These are phyloP conservation scores for Hsuehochloa calcarea DNA, from an alignment of 176 grass and related monocot species.

Conservation along the genomic window DNA sequence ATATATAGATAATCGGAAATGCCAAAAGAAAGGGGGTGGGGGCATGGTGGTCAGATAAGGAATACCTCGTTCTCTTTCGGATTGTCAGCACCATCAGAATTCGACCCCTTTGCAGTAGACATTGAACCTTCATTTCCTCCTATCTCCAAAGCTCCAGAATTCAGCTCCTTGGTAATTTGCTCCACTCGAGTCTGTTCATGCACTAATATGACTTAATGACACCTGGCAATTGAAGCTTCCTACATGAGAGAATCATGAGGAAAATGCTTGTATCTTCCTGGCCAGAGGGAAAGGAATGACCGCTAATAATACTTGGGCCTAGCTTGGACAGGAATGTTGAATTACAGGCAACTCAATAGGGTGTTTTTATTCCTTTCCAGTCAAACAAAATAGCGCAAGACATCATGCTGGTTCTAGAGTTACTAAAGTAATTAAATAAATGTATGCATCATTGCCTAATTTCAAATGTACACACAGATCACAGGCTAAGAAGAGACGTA, in stretches of 20 bases:
- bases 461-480: conserved; percentile 19
- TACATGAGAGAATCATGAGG: conserved; percentile 57
- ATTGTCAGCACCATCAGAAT: conserved; percentile 34
- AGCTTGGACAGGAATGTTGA: background rate
- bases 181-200: conserved; percentile 85
- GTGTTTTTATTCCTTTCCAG: conserved; percentile 4
- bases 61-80: conserved; percentile 63
- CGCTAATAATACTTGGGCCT: background rate
- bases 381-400: background rate
- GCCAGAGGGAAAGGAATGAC: background rate
- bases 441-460: background rate
- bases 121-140: conserved; percentile 44
- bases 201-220: conserved; percentile 80
- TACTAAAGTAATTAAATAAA: conserved; percentile 4
- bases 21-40: background rate
- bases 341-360: conserved; percentile 2
- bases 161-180: conserved; percentile 79
- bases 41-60: background rate
- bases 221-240: conserved; percentile 65
- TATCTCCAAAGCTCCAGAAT: conserved; percentile 51
- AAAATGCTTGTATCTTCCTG: conserved; percentile 34
- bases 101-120: conserved; percentile 38
- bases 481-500: background rate
- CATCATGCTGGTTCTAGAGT: background rate
- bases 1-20: background rate